Percentiles rank a stretch among this genome's conserved stretches.
Conservation (phyloP, 2,329 filamentous ascomycete genomes). For the Neonectria faginata region DNA sequence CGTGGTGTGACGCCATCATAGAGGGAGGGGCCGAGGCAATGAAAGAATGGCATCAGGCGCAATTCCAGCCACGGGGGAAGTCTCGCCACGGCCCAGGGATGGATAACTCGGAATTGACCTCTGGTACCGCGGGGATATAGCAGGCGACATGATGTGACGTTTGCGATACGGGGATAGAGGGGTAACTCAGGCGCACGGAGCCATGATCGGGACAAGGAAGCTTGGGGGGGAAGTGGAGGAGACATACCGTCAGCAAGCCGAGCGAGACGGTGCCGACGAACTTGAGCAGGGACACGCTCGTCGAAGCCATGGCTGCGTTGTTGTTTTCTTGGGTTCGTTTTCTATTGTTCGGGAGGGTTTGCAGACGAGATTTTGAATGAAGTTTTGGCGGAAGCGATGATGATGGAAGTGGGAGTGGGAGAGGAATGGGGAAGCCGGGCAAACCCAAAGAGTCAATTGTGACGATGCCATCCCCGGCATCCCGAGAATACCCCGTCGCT, state of each 20-base stretch:
- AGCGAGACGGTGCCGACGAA: slow-evolving; percentile 93
- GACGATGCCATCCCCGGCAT: slow-evolving; percentile 17
- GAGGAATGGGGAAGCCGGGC: neutral
- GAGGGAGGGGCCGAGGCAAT: slow-evolving; percentile 7
- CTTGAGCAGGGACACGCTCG: slow-evolving; percentile 82
- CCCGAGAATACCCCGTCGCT: slow-evolving; percentile 22
- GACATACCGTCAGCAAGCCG: slow-evolving; percentile 85
- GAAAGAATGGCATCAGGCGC: neutral
- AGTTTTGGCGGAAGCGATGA: slow-evolving; percentile 29
- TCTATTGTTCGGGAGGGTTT: neutral
- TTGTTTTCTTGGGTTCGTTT: neutral
- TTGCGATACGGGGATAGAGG: slow-evolving; percentile 2
- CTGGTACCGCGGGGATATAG: neutral
- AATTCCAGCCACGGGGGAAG: neutral
- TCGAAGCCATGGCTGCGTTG: slow-evolving; percentile 68
- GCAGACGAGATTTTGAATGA: neutral
- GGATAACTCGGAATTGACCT: neutral
- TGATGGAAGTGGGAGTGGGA: neutral
- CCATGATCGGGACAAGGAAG: slow-evolving; percentile 2
- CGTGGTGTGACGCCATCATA: slow-evolving; percentile 11
- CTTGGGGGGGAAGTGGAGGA: neutral
- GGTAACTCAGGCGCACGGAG: slow-evolving; percentile 17
- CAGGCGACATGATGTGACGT: neutral
- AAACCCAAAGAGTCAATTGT: slow-evolving; percentile 9
- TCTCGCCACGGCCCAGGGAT: neutral